phyloP scores from a whole-genome alignment of 1,284 basidiomycete genomes.

The Rhizopogon parksii region DNA sequence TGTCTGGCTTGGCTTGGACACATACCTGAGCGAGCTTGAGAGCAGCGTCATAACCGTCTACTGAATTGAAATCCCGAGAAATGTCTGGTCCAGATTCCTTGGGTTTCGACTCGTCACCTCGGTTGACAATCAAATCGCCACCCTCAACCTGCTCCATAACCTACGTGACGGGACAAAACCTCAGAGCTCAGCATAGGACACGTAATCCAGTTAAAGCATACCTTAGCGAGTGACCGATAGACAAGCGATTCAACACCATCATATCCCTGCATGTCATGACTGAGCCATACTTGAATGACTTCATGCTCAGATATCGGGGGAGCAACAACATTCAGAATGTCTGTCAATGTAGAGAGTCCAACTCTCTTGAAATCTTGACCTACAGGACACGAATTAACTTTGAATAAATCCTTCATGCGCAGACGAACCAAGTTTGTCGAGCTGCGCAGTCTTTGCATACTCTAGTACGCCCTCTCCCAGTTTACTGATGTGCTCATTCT shows the following conservation, averaged over 20 bases:
- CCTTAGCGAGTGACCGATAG: slow-evolving; percentile 77
- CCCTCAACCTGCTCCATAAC: slow-evolving; percentile 93
- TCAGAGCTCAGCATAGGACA: slow-evolving; percentile 8
- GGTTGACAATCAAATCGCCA: slow-evolving; percentile 84
- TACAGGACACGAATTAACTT: slow-evolving; percentile 26
- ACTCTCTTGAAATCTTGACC: slow-evolving; percentile 84
- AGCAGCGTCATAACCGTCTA: slow-evolving; percentile 80
- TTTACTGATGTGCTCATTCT: slow-evolving; percentile 75
- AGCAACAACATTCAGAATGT: slow-evolving; percentile 92
- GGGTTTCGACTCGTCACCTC: slow-evolving; percentile 68
- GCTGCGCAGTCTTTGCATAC: slow-evolving; percentile 69
- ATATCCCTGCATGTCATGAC: slow-evolving; percentile 95
- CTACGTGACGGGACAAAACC: slow-evolving; percentile 29
- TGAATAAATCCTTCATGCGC: background rate
- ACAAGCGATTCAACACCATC: slow-evolving; percentile 96
- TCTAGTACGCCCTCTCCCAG: slow-evolving; percentile 64
- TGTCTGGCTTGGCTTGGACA: background rate
- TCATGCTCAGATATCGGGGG: slow-evolving; percentile 98
- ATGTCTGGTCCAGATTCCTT: slow-evolving; percentile 42
- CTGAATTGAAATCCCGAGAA: slow-evolving; percentile 70
- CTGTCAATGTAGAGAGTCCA: slow-evolving; percentile 81
- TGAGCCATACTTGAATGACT: slow-evolving; percentile 91
- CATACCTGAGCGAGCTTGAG: slow-evolving; percentile 72
- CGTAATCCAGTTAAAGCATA: slow-evolving; percentile 25
- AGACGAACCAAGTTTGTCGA: slow-evolving; percentile 71